Base-by-base conservation (phyloP, 1,284 basidiomycete species). In the Trametes versicolor region DNA sequence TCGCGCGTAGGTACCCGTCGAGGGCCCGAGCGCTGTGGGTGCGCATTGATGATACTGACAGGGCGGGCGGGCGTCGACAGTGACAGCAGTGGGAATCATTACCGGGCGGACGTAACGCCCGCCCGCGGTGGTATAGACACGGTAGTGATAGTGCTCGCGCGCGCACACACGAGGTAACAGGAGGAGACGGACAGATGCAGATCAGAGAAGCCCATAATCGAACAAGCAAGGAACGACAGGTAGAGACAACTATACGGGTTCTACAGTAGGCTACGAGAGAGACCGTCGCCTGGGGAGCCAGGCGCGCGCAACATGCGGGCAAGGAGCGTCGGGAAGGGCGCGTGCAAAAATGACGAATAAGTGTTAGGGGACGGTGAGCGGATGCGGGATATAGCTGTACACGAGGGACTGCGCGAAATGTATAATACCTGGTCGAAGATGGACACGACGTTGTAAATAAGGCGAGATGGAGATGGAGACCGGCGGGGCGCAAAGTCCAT, bases 361-460 rank as follows among this genome's bases (percentile, higher is more conserved):
- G 39, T 52, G 64, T 53, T 58, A 61, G 47, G 39, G 25, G 37
- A 47, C 12, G 43, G 32, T 36, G 58, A 41, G 29, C 45, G 41
- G 53, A 21, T 34, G 55, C 52, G 36, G 57, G 34, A 50, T 50
- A 63, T 61, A 63, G 62, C 60, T 64, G 67, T 67, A 69, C 68
- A 69, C 68, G 58, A 59, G 48, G 53, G 48, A 32, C 45, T 4
- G 41, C 4, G 29, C 29, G 29, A 52, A 58, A 53, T 63, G 68
- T 67, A 67, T 61, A 43, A 63, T 69, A 69, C 37, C 32, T 61
- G 43, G 58, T 43, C 23, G 64, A 65, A 66, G 63, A 69, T 64
- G 58, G 64, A 52, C 37, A 27, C 55, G 60, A 15, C 56, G 45
- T 36, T 59, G 68, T 67, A 67, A 63, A 69, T 69, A 52, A 27